Evolutionary conservation across 148 eudicot genomes (phyloP), one percentile per base, ranked within the genome.

Genomic region (Fagopyrum esculentum): DNA sequence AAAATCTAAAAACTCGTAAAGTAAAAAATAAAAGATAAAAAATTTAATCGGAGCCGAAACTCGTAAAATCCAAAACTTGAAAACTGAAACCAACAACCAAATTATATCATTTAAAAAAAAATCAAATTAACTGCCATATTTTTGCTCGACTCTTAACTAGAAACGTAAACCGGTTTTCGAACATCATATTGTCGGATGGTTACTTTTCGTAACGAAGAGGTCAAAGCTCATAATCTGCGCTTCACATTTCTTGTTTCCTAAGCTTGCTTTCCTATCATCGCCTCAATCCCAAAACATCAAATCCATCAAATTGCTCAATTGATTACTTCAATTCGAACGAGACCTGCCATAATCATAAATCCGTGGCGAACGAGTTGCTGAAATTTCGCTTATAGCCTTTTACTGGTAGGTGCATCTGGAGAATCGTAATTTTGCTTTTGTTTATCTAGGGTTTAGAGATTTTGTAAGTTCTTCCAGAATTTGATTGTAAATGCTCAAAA

Each of bases 391-490:
- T 40, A 45, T 35, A 66, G 43, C 68, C 68, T 61, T 29, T 11
- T 19, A 40, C 71, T 35, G 71, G 71, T 15, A 43, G 46, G 71
- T 66, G 13, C 47, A 66, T 66, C 47, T 66, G 71, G 47, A 66
- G 47, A 6, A 4, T 63, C 22, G 26, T 11, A 9, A 30, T 29
- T 11, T 30, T 29, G 13, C 45, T 30, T 7, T 30, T 63, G 44
- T 63, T 63, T 63, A 5, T 66, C 47, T 66, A 66, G 71, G 71
- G 71, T 66, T 64, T 64, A 40, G 45, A 30, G 46, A 13, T 64
- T 5, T 56, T 56, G 61, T 56, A 22, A 56, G 61, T 19, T 56
- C 61, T 56, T 56, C 61, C 0, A 19, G 61, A 2, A 5, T 56
- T 64, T 64, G 19, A 12, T 40, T 64, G 46, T 12, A 9, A 4